These are phyloP conservation scores for Pharus latifolius DNA, from an alignment of 176 grass and related monocot species.

Conservation along the genomic window DNA sequence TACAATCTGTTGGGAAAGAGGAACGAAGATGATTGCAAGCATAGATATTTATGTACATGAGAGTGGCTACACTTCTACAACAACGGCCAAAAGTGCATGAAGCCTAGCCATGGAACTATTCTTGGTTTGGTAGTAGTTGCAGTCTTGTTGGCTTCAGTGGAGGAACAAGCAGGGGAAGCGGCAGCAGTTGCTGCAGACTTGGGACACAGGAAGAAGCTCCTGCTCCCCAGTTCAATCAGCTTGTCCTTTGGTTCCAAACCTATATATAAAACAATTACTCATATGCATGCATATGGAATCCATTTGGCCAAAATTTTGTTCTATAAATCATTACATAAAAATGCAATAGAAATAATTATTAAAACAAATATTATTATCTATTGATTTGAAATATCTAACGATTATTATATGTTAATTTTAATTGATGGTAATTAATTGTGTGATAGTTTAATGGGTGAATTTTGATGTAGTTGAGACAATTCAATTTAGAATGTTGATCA, in stretches of 20 bases:
- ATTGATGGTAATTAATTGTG: not conserved
- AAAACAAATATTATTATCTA: no score
- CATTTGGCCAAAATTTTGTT: not conserved
- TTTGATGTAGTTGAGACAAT: not conserved
- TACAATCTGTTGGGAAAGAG: no score
- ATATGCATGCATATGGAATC: no score
- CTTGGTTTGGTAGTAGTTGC: not conserved
- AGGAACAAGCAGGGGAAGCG: conserved; percentile 5
- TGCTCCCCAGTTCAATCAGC: conserved; percentile 44
- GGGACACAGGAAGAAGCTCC: conserved; percentile 81
- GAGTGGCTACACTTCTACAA: not conserved
- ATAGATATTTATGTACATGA: not conserved
- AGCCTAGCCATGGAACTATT: conserved; percentile 11
- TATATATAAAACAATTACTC: not conserved
- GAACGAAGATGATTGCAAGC: not conserved
- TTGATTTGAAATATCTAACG: no score
- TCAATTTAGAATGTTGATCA: not conserved
- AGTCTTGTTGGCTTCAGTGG: not conserved
- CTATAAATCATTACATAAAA: not conserved
- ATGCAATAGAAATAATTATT: no score
- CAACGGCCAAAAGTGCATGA: conserved; percentile 35
- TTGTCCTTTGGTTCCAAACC: conserved; percentile 56
- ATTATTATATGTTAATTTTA: not conserved
- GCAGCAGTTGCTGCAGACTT: conserved; percentile 3
- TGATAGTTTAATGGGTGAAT: not conserved